Percentiles rank a stretch among this genome's conserved stretches.
Conservation (phyloP, 257 asterid species). For the Primulina eburnea region DNA sequence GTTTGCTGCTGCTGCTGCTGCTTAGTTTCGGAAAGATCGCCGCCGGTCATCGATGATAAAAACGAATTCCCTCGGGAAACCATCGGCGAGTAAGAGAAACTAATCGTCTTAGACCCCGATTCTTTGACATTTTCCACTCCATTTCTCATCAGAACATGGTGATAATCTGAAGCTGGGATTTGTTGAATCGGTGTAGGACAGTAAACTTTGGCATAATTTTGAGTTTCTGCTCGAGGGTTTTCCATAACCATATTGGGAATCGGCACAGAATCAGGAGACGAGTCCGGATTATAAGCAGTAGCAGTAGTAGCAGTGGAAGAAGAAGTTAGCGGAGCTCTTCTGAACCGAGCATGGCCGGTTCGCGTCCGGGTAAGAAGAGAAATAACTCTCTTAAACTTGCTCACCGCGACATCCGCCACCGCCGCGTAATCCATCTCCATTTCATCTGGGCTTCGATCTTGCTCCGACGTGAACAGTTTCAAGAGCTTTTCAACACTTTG, state of each 20-base stretch:
- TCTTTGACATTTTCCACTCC: slow-evolving; percentile 14
- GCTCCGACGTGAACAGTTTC: slow-evolving; percentile 41
- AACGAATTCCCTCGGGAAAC: slow-evolving; percentile 51
- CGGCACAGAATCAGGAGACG: slow-evolving; percentile 29
- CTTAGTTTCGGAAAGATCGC: slow-evolving; percentile 42
- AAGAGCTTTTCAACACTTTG: slow-evolving; percentile 68
- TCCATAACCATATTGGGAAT: slow-evolving; percentile 12
- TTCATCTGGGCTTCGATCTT: slow-evolving; percentile 5
- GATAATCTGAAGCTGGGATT: slow-evolving; percentile 45
- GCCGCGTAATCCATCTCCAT: slow-evolving; percentile 40
- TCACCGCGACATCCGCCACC: slow-evolving; percentile 66
- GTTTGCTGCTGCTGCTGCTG: slow-evolving; percentile 23
- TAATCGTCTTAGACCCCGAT: slow-evolving; percentile 47
- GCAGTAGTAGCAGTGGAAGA: slow-evolving; percentile 24
- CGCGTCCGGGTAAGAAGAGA: slow-evolving; percentile 62
- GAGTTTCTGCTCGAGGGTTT: slow-evolving; percentile 12
- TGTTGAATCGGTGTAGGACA: slow-evolving; percentile 92
- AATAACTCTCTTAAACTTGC: slow-evolving; percentile 55
- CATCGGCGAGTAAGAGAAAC: slow-evolving; percentile 54
- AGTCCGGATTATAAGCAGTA: not conserved
- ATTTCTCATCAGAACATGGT: not conserved
- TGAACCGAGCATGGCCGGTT: slow-evolving; percentile 93
- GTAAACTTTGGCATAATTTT: slow-evolving; percentile 39
- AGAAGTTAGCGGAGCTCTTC: slow-evolving; percentile 52
- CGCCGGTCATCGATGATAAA: slow-evolving; percentile 57